Base-by-base conservation (phyloP, 2,329 filamentous ascomycete species). In the Thielaviopsis populi region DNA sequence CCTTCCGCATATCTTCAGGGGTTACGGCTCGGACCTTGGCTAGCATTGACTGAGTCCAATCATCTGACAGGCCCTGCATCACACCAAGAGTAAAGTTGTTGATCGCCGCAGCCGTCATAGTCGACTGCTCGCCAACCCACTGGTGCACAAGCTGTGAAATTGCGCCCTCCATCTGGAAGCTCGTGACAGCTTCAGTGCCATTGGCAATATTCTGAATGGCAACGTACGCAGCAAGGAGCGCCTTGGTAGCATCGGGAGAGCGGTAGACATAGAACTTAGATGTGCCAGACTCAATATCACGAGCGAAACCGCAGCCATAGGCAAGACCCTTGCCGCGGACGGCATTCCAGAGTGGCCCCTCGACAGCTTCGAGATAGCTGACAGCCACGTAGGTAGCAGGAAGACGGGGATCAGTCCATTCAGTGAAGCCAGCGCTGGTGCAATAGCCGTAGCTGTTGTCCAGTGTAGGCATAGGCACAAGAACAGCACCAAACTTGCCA, bases 251-350 rank as follows among this genome's bases (percentile, higher is more conserved):
- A 68, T 96, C 90, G 0, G 94, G 92, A 0, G 90, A 95, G 30
- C 92, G 87, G 77, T 95, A 96, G 50, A 97, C 86, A 63, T 85
- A 84, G 75, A 95, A 95, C 67, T 89, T 86, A 61, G 96, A 76
- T 60, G 88, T 83, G 2, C 92, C 94, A 1, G 84, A 85, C 70
- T 94, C 89, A 33, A 89, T 77, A 70, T 89, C 87, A 56, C 88
- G 85, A 54, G 80, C 80, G 71, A 97, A 95, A 69, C 82, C 84
- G 0, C 88, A 86, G 62, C 91, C 91, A 71, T 99, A 99, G 0
- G 94, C 94, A 62, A 97, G 84, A 54, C 94, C 94, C 53, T 89
- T 94, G 64, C 94, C 94, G 58, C 94, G 89, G 59, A 97, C 88
- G 0, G 90, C 89, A 67, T 87, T 87, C 92, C 94, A 97, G 40